These are phyloP conservation scores for Solanum peruvianum DNA, from an alignment of 257 asterid species.

Conservation along the genomic window DNA sequence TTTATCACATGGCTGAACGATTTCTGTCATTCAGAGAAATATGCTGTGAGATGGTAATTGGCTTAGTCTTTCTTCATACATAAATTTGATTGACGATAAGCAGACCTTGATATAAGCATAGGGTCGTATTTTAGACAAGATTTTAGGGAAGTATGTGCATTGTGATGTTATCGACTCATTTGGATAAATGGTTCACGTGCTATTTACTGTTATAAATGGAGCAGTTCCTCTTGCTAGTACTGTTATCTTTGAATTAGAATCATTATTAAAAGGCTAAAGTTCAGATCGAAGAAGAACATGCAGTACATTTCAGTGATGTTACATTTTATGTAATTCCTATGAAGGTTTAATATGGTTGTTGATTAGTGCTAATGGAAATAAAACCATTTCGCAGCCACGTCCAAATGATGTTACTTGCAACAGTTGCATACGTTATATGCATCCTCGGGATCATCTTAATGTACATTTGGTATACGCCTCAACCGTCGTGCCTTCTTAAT, in stretches of 20 bases:
- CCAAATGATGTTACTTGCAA: conserved; percentile 36
- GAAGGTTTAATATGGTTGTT: neutral
- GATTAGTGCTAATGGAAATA: neutral
- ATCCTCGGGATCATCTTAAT: conserved; percentile 37
- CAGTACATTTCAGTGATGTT: neutral
- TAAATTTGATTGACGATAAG: neutral
- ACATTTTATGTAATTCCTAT: neutral
- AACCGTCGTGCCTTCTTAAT: conserved; percentile 37
- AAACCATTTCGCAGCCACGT: conserved; percentile 21
- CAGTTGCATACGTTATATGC: conserved; percentile 31
- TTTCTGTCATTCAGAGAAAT: conserved; percentile 25
- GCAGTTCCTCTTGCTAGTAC: neutral
- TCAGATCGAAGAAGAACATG: neutral
- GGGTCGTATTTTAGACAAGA: neutral
- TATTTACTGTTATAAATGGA: neutral
- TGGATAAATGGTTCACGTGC: neutral
- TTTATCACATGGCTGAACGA: conserved; percentile 43
- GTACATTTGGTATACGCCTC: conserved; percentile 49
- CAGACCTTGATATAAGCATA: neutral
- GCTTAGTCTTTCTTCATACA: neutral
- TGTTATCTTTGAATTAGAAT: neutral
- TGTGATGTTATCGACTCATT: neutral
- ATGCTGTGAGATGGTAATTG: conserved; percentile 32
- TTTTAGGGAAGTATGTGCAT: neutral
- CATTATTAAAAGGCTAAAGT: neutral